phyloP scores from a whole-genome alignment of 129 eudicot species.

The Ambrosia artemisiifolia region DNA sequence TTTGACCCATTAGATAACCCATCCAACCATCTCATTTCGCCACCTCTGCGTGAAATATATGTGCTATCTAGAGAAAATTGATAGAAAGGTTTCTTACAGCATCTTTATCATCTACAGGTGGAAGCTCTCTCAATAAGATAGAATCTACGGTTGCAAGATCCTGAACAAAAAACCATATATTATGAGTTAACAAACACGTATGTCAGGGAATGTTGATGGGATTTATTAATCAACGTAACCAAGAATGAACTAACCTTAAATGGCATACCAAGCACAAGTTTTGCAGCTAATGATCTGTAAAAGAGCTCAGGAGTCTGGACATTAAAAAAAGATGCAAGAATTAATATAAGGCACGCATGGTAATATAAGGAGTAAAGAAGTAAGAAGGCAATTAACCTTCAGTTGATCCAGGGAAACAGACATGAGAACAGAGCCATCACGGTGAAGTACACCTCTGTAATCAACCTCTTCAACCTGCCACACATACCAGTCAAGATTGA shows the following conservation, averaged over 20 bases:
- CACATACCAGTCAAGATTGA: background rate
- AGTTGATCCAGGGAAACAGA: slow-evolving; percentile 79
- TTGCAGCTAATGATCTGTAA: slow-evolving; percentile 86
- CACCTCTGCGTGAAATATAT: background rate
- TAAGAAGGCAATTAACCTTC: slow-evolving; percentile 49
- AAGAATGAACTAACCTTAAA: slow-evolving; percentile 60
- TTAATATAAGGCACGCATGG: background rate
- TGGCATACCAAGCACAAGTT: slow-evolving; percentile 94
- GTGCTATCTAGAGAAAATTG: background rate
- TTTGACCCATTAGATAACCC: background rate
- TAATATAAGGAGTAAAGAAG: slow-evolving; percentile 7
- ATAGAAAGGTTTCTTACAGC: slow-evolving; percentile 51
- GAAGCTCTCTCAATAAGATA: slow-evolving; percentile 84
- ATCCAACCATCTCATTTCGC: background rate
- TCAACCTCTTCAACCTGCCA: slow-evolving; percentile 96
- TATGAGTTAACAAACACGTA: background rate
- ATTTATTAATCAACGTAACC: background rate
- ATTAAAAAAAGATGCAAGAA: slow-evolving; percentile 1
- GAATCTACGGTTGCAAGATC: slow-evolving; percentile 99
- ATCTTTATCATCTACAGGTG: slow-evolving; percentile 75
- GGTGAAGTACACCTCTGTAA: slow-evolving; percentile 88
- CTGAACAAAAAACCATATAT: slow-evolving; percentile 32
- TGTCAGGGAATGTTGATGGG: background rate
- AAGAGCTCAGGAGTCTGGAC: slow-evolving; percentile 82
- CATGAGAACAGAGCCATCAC: slow-evolving; percentile 99